Evolutionary conservation across 768 basidiomycete species (phyloP), one percentile per base, ranked within the genome.

Genomic region (Cyclocybe aegerita): DNA sequence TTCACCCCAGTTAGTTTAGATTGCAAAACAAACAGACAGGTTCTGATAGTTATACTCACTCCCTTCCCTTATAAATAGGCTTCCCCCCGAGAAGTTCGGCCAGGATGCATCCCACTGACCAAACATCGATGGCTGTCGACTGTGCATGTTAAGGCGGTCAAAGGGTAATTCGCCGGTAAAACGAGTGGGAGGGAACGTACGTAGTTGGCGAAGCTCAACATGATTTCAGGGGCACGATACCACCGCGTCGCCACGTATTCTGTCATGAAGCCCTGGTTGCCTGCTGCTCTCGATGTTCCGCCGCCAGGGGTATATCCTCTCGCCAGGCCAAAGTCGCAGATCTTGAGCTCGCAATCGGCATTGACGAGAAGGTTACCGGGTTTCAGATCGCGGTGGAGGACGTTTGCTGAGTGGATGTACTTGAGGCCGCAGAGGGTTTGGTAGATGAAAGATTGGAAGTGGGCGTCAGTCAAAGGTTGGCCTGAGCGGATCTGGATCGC

Each of bases 231-330:
- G 15, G 96, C 96, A 33, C 96, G 79, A 67, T 99, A 99, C 96
- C 96, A 98, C 49, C 96, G 80, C 7, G 96, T 99, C n/a, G 96
- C 96, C 31, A 98, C 90, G 67, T 96, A 98, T 72, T 98, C 97
- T 0, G 97, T 98, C 96, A 98, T 98, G 72, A 98, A 98, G 0
- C 96, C 96, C 62, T 88, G 88, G 61, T 90, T 89, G 34, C 86
- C 85, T 15, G 87, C 83, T 0, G 85, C 78, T 56, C 78, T 83
- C 46, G 82, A 86, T 33, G 80, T 82, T 32, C 88, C 87, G 40
- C 86, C 81, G 14, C 88, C 90, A 4, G 92, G 92, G 15, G 88
- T 92, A 69, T 94, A 96, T 2, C 94, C 94, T 64, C 95, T 77
- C 3, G 97, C 96, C 35, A 99, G 82, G 39, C 97, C 97, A 66